A percentile compares a stretch with the other conserved stretches of the same genome.
Conservation (phyloP, 495 filamentous ascomycete species). For the Xylaria flabelliformis region DNA sequence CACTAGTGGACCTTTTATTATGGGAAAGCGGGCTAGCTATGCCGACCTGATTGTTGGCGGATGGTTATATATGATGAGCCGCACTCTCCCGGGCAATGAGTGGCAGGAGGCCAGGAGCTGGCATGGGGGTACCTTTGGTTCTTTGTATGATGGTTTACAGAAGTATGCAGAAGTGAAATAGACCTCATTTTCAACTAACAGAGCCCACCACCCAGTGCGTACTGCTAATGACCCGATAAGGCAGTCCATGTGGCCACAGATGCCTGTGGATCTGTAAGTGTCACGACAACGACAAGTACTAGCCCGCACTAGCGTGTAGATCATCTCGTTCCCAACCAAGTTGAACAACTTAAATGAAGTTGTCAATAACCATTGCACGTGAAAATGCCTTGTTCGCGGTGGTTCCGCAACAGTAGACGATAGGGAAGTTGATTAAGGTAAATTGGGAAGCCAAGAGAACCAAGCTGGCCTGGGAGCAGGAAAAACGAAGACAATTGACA, state of each 20-base stretch:
- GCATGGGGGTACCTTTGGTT: constrained; percentile 58
- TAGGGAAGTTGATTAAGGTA: neutral
- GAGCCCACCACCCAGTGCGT: neutral
- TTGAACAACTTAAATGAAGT: neutral
- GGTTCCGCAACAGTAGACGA: neutral
- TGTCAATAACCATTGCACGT: neutral
- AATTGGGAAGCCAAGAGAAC: neutral
- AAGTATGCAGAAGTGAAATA: constrained; percentile 2
- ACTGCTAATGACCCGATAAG: neutral
- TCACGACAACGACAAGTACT: neutral
- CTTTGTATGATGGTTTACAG: constrained; percentile 55
- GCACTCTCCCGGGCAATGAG: constrained; percentile 44
- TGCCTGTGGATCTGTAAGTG: neutral
- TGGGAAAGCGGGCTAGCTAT: constrained; percentile 56
- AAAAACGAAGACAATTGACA: neutral
- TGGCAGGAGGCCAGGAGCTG: constrained; percentile 60
- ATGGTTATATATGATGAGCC: constrained; percentile 59
- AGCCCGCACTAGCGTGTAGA: neutral
- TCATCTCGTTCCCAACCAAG: neutral
- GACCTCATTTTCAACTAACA: neutral
- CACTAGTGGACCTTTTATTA: constrained; percentile 55
- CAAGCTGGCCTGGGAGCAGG: neutral
- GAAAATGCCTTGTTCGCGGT: neutral
- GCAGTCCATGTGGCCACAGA: neutral
- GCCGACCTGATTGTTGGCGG: constrained; percentile 69